phyloP scores from a whole-genome alignment of 2,329 filamentous ascomycete genomes.

The Fusarium sp. region DNA sequence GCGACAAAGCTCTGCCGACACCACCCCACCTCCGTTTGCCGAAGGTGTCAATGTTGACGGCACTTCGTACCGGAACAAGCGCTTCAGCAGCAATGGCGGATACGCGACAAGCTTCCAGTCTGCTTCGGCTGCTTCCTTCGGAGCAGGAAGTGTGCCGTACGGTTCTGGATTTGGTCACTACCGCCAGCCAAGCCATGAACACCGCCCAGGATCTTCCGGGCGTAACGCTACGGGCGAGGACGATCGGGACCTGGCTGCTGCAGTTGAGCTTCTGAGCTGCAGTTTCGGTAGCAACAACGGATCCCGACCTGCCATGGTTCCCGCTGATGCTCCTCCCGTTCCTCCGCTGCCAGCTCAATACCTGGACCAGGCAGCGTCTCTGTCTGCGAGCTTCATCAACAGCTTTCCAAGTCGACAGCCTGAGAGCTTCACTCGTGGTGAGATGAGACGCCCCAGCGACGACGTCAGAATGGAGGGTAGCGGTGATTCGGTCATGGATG shows the following conservation, averaged over 20 bases:
- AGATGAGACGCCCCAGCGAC: constrained; percentile 58
- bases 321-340: constrained; percentile 83
- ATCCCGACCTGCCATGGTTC: constrained; percentile 70
- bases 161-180: constrained; percentile 64
- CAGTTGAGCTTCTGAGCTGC: constrained; percentile 89
- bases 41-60: constrained; percentile 69
- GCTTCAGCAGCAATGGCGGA: constrained; percentile 64
- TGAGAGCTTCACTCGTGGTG: constrained; percentile 72
- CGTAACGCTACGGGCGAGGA: constrained; percentile 79
- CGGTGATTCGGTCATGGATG: constrained; percentile 70
- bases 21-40: constrained; percentile 84
- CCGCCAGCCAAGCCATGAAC: constrained; percentile 79
- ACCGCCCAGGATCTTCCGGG: constrained; percentile 81
- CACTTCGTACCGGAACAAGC: constrained; percentile 63
- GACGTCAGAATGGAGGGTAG: constrained; percentile 76
- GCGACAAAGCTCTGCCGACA: constrained; percentile 85
- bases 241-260: constrained; percentile 87
- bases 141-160: constrained; percentile 58
- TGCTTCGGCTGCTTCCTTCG: constrained; percentile 61
- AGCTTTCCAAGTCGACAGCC: constrained; percentile 69
- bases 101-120: constrained; percentile 87
- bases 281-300: constrained; percentile 83
- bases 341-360: constrained; percentile 87
- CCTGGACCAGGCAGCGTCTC: constrained; percentile 66
- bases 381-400: constrained; percentile 71